Evolutionary conservation across 2,329 filamentous ascomycete species (phyloP), one percentile per base, ranked within the genome.

Genomic region (Pseudocercospora cruenta): DNA sequence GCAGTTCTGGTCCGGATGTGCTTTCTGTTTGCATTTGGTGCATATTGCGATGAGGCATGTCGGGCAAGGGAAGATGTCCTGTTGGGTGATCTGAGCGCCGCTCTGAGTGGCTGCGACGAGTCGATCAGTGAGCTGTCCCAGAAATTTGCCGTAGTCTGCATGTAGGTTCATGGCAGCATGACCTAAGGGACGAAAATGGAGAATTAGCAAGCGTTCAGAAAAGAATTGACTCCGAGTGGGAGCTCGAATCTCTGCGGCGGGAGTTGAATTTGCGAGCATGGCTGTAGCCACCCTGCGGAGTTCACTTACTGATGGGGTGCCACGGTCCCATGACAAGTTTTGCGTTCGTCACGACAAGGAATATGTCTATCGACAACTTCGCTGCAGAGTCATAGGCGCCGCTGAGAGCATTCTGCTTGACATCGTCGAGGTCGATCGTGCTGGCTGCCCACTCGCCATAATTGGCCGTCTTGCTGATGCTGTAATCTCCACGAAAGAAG

Each of bases 21-120:
- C 78, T 4, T 78, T 62, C 62, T 80, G 75, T 45, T 80, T 80
- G 72, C 51, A 55, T n/a, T 53, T 71, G 1, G 72, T 74, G 68
- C 84, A 86, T 26, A 85, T 80, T 1, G 70, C 72, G 9, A 75
- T 71, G 7, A 73, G 67, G 70, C 84, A 86, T 39, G 72, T 76
- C 3, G 82, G 82, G 66, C 84, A 86, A 2, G 75, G 59, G 24
- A 83, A 78, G 0, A 70, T 64, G 19, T 49, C 33, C 5, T 33
- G 39, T 6, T 54, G 53, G 24, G 21, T 60, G 16, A 36, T 57
- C 28, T 63, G 55, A 24, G 16, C 3, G 2, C 16, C n/a, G 12
- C 5, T 26, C 55, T 33, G 39, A 22, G 24, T 51, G 5, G 21
- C 26, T 12, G 12, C 4, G 21, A 55, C 7, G 1, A 55, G 7